Evolutionary conservation across 1,284 basidiomycete genomes (phyloP).

Genomic region (Puccinia polysora): DNA sequence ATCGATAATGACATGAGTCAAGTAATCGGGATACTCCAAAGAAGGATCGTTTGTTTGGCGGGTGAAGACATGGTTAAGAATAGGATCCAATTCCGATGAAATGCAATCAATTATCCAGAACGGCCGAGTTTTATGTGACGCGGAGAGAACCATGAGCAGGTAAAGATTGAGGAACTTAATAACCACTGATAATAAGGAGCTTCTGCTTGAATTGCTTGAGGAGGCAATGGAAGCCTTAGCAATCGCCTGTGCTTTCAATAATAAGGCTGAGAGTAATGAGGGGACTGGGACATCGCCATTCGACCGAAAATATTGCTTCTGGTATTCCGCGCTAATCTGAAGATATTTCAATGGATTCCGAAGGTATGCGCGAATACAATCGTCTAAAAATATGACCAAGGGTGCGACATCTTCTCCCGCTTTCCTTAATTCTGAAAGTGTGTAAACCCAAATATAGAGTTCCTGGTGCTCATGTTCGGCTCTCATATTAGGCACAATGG

Average conservation of each 20-base stretch:
- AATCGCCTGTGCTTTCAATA: conserved; percentile 21
- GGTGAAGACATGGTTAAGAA: neutral
- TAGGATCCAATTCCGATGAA: conserved; percentile 11
- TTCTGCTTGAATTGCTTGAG: neutral
- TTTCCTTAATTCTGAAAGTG: conserved; percentile 25
- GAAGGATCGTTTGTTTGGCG: neutral
- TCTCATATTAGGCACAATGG: conserved; percentile 26
- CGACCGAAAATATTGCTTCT: neutral
- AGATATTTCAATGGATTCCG: conserved; percentile 40
- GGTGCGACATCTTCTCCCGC: conserved; percentile 9
- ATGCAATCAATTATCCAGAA: conserved; percentile 12
- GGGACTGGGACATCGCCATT: neutral
- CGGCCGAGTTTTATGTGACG: conserved; percentile 28
- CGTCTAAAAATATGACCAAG: conserved; percentile 33
- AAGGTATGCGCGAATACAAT: conserved; percentile 40
- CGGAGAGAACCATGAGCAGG: conserved; percentile 18
- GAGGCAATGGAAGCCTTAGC: conserved; percentile 6
- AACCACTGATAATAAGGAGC: conserved; percentile 19
- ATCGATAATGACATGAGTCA: conserved; percentile 8
- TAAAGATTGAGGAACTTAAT: conserved; percentile 42
- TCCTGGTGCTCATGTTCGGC: conserved; percentile 33
- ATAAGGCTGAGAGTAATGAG: conserved; percentile 19
- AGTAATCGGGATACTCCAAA: conserved; percentile 3
- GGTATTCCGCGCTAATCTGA: conserved; percentile 28
- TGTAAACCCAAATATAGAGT: conserved; percentile 38